Evolutionary conservation across 495 filamentous ascomycete genomes (phyloP).

Genomic region (Copromyces sp.): DNA sequence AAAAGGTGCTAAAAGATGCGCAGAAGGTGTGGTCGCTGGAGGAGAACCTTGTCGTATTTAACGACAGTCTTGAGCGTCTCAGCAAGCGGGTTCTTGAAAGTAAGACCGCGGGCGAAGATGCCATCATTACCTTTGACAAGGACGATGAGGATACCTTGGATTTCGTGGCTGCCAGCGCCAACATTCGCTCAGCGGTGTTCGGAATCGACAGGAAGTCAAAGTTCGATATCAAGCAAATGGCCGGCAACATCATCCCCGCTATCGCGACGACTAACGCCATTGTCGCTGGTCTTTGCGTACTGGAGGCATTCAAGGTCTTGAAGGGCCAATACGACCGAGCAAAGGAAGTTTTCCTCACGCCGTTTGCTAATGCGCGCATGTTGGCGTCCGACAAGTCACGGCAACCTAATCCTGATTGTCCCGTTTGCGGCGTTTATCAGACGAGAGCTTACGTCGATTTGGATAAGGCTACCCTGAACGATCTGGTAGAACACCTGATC

Average conservation of each 20-base stretch:
- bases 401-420: slow-evolving; percentile 69
- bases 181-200: slow-evolving; percentile 76
- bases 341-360: slow-evolving; percentile 63
- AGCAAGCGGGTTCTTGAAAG: slow-evolving; percentile 58
- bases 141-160: slow-evolving; percentile 93
- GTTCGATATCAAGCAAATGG: slow-evolving; percentile 98
- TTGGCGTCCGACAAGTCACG: slow-evolving; percentile 61
- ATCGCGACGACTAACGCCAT: slow-evolving; percentile 98
- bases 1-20: slow-evolving; percentile 50
- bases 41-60: slow-evolving; percentile 82
- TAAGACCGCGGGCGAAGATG: slow-evolving; percentile 39
- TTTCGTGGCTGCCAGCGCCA: slow-evolving; percentile 85
- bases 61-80: slow-evolving; percentile 68
- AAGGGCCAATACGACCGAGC: slow-evolving; percentile 56
- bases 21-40: slow-evolving; percentile 70
- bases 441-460: slow-evolving; percentile 57
- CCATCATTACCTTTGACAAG: slow-evolving; percentile 85
- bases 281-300: slow-evolving; percentile 82
- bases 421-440: slow-evolving; percentile 68
- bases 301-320: slow-evolving; percentile 89
- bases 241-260: slow-evolving; percentile 96
- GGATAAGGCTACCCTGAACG: slow-evolving; percentile 64
- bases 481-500: slow-evolving; percentile 70
- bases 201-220: slow-evolving; percentile 80
- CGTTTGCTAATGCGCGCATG: slow-evolving; percentile 67